phyloP scores from a whole-genome alignment of 192 early-diverging fungal species.

The Coemansia sp. region DNA sequence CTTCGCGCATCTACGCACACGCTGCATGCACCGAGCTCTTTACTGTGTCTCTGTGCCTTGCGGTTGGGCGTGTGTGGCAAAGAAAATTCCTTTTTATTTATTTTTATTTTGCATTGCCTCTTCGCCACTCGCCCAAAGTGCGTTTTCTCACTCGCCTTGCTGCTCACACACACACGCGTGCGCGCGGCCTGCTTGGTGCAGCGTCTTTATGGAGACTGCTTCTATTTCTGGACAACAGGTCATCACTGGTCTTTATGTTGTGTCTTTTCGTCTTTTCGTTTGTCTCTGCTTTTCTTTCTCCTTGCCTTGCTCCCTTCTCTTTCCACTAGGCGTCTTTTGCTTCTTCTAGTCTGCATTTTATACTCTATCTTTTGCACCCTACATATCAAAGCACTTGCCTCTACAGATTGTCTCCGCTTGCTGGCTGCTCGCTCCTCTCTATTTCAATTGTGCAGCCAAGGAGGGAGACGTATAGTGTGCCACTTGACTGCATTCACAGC shows the following conservation, averaged over 20 bases:
- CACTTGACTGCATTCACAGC: background rate
- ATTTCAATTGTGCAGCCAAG: too few relatives aligned
- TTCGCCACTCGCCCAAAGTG: background rate
- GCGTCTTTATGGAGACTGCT: background rate
- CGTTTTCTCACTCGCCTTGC: too few relatives aligned
- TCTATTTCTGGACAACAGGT: background rate
- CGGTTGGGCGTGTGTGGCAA: too few relatives aligned
- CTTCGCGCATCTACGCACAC: too few relatives aligned
- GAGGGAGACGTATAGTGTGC: background rate
- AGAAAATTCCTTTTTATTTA: too few relatives aligned
- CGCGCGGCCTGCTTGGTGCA: too few relatives aligned
- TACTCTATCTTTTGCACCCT: background rate
- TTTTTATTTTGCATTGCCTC: background rate
- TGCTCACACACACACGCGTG: too few relatives aligned
- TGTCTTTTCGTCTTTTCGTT: background rate
- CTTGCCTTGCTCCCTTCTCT: too few relatives aligned
- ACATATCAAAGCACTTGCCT: background rate
- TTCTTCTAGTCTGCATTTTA: background rate
- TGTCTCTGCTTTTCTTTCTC: background rate
- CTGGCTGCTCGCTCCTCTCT: background rate
- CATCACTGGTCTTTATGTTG: background rate
- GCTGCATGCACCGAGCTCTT: too few relatives aligned
- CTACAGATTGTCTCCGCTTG: background rate
- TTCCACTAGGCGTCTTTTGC: too few relatives aligned
- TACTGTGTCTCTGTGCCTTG: too few relatives aligned